These are phyloP conservation scores for Solanum paucissectum DNA, from an alignment of 257 asterid genomes.

Conservation along the genomic window DNA sequence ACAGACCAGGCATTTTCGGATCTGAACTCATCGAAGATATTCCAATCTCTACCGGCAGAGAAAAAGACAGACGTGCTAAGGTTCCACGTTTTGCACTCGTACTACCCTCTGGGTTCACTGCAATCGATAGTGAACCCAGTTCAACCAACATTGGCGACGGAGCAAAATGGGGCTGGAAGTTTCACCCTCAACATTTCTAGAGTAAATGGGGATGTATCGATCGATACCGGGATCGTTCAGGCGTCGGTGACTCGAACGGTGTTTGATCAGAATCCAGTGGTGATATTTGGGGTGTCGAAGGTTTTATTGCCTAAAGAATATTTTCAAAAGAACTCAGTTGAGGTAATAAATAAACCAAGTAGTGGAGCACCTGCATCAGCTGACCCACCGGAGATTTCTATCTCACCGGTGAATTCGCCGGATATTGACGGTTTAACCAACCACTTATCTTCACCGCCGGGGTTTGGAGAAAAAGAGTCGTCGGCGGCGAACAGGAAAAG, in stretches of 20 bases:
- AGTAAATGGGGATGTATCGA: conserved; percentile 61
- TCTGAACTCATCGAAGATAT: conserved; percentile 33
- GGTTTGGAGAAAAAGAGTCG: conserved; percentile 9
- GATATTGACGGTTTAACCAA: conserved; percentile 25
- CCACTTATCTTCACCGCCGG: conserved; percentile 52
- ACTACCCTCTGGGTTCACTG: conserved; percentile 51
- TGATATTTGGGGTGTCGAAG: conserved; percentile 68
- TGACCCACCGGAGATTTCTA: conserved; percentile 41
- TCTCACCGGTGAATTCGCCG: conserved; percentile 37
- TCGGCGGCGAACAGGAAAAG: conserved; percentile 16
- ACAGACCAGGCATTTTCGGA: conserved; percentile 54
- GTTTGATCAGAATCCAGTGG: conserved; percentile 83
- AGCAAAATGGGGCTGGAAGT: conserved; percentile 60
- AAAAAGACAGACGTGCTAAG: conserved; percentile 37
- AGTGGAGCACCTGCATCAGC: conserved; percentile 25
- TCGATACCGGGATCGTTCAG: conserved; percentile 58
- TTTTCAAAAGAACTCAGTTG: conserved; percentile 52
- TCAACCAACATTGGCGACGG: conserved; percentile 84
- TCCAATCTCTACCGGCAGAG: conserved; percentile 53
- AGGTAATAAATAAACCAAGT: conserved; percentile 25
- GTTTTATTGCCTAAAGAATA: conserved; percentile 67
- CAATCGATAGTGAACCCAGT: conserved; percentile 68
- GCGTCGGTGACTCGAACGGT: conserved; percentile 77
- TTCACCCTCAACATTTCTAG: conserved; percentile 63
- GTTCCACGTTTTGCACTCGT: conserved; percentile 53